A percentile compares a stretch with the other conserved stretches of the same genome.
phyloP scores from a whole-genome alignment of 257 asterid species.

The Primulina tabacum region DNA sequence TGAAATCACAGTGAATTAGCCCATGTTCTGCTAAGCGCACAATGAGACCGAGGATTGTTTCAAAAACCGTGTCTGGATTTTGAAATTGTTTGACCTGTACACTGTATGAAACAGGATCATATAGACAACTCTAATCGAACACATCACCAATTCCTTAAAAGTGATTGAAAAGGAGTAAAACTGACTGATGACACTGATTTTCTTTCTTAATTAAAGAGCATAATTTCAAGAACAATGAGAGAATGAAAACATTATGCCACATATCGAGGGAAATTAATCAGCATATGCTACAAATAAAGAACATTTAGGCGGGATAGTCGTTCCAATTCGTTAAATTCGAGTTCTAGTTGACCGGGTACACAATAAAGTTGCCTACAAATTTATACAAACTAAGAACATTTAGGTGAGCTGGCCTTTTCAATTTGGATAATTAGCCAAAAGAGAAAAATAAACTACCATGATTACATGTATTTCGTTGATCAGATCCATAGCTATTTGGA shows the following conservation, averaged over 20 bases:
- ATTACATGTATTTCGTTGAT: too few relatives aligned
- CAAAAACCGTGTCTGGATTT: constrained; percentile 76
- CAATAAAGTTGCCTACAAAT: too few relatives aligned
- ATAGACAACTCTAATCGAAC: constrained; percentile 17
- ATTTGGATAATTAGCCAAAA: too few relatives aligned
- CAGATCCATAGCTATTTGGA: too few relatives aligned
- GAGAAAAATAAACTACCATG: too few relatives aligned
- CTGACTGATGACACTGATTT: neutral
- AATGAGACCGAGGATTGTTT: constrained; percentile 70
- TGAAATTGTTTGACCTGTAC: constrained; percentile 88
- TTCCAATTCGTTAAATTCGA: neutral
- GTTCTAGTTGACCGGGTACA: too few relatives aligned
- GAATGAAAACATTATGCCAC: neutral
- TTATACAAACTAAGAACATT: too few relatives aligned
- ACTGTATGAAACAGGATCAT: constrained; percentile 37
- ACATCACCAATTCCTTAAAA: constrained; percentile 7
- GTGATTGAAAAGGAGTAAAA: neutral
- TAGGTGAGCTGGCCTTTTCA: too few relatives aligned
- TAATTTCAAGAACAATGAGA: neutral
- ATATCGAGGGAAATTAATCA: neutral
- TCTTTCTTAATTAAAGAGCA: neutral
- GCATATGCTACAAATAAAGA: constrained; percentile 9
- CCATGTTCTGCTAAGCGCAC: constrained; percentile 96
- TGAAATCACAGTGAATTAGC: constrained; percentile 94
- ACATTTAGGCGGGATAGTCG: neutral